These are phyloP conservation scores for Pelargonium myrrhifolium DNA, from an alignment of 441 rosid genomes.

Conservation along the genomic window DNA sequence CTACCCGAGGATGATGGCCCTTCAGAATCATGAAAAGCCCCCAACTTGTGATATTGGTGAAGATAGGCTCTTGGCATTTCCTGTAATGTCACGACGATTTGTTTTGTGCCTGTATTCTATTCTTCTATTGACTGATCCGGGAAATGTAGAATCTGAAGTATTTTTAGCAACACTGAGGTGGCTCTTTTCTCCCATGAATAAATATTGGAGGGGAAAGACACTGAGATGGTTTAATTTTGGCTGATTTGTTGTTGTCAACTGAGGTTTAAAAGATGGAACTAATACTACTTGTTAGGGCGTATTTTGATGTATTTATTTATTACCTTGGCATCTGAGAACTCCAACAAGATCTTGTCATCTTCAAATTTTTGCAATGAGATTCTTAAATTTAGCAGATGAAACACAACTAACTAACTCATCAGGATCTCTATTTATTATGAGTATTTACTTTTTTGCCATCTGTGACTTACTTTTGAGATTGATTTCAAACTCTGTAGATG, in stretches of 20 bases:
- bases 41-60: background rate
- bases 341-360: background rate
- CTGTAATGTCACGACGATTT: background rate
- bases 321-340: background rate
- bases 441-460: too few species aligned
- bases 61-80: background rate
- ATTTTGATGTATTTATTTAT: too few species aligned
- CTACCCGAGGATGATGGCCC: conserved; percentile 49
- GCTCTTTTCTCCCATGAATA: too few species aligned
- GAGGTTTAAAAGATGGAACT: background rate
- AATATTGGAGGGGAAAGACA: too few species aligned
- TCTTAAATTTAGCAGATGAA: too few species aligned
- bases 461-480: too few species aligned
- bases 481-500: too few species aligned
- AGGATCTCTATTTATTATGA: too few species aligned
- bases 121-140: background rate
- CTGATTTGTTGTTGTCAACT: background rate
- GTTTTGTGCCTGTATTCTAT: background rate
- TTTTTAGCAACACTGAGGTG: background rate
- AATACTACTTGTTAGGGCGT: too few species aligned
- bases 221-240: too few species aligned
- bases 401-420: too few species aligned
- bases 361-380: background rate
- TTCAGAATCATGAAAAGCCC: conserved; percentile 35
- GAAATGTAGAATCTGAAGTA: conserved; percentile 7